A percentile compares a stretch with the other conserved stretches of the same genome.
Evolutionary conservation across 1,284 basidiomycete species (phyloP).

Genomic region (Sparassis latifolia): DNA sequence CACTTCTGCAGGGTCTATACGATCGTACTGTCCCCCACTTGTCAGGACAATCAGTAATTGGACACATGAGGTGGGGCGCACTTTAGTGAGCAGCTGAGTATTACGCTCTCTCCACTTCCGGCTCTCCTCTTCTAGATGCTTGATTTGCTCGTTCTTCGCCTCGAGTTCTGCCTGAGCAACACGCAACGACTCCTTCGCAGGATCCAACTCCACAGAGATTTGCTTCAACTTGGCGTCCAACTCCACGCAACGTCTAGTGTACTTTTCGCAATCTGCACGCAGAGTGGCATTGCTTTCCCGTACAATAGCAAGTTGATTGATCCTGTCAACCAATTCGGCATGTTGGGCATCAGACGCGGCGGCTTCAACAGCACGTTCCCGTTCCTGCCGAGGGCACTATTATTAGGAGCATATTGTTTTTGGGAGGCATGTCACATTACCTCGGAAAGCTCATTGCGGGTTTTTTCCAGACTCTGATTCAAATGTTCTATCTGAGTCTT

Average conservation of each 20-base stretch:
- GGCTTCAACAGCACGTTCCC: slow-evolving; percentile 65
- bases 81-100: slow-evolving; percentile 74
- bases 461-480: slow-evolving; percentile 64
- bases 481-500: slow-evolving; percentile 75
- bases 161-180: slow-evolving; percentile 70
- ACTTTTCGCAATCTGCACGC: slow-evolving; percentile 66
- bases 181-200: slow-evolving; percentile 67
- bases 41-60: too few species aligned
- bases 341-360: slow-evolving; percentile 77
- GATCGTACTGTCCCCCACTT: slow-evolving; percentile 58
- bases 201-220: slow-evolving; percentile 63
- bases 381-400: slow-evolving; percentile 45
- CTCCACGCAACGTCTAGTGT: slow-evolving; percentile 58
- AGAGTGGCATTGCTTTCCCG: slow-evolving; percentile 87
- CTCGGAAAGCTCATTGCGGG: slow-evolving; percentile 58
- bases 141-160: slow-evolving; percentile 62
- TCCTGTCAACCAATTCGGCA: slow-evolving; percentile 79
- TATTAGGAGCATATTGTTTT: too few species aligned
- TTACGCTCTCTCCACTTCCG: slow-evolving; percentile 84
- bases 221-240: slow-evolving; percentile 60
- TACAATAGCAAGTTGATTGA: slow-evolving; percentile 82
- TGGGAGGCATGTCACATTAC: slow-evolving; percentile 24
- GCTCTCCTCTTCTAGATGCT: slow-evolving; percentile 73
- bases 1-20: slow-evolving; percentile 84
- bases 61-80: slow-evolving; percentile 16